Conservation (phyloP, 2,329 filamentous ascomycete species). For the Cadophora luteo-olivacea region DNA sequence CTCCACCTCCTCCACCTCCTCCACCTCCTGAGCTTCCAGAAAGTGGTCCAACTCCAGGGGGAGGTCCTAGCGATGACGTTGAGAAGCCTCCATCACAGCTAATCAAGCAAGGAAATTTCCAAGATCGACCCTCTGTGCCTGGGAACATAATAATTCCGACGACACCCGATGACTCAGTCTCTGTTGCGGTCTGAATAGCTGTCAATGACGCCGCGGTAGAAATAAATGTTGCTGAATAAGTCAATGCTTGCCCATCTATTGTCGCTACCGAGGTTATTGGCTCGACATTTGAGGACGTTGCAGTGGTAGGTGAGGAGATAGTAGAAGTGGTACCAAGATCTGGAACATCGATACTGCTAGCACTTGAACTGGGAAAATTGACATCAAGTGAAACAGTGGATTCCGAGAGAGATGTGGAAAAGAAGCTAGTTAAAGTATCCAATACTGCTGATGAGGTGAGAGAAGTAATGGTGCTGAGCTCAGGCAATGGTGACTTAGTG, state of each 20-base stretch:
- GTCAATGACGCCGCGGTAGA: not conserved
- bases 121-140: not conserved
- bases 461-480: not conserved
- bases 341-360: not conserved
- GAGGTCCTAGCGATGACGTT: not conserved
- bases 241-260: not conserved
- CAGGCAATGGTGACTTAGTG: not conserved
- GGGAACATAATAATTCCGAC: not conserved
- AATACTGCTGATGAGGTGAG: not conserved
- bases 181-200: conserved; percentile 1
- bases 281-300: not conserved
- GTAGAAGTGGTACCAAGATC: not conserved
- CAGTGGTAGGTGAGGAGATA: not conserved
- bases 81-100: not conserved
- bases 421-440: not conserved
- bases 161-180: not conserved
- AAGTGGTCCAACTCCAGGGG: not conserved
- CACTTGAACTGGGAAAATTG: not conserved
- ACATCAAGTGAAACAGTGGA: not conserved
- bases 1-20: not conserved
- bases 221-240: not conserved
- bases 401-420: not conserved
- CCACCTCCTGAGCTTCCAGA: not conserved
- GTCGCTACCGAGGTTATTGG: not conserved
- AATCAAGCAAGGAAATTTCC: not conserved